A percentile compares a stretch with the other conserved stretches of the same genome.
Conservation (phyloP, 2,329 filamentous ascomycete genomes). For the Fusarium udum region DNA sequence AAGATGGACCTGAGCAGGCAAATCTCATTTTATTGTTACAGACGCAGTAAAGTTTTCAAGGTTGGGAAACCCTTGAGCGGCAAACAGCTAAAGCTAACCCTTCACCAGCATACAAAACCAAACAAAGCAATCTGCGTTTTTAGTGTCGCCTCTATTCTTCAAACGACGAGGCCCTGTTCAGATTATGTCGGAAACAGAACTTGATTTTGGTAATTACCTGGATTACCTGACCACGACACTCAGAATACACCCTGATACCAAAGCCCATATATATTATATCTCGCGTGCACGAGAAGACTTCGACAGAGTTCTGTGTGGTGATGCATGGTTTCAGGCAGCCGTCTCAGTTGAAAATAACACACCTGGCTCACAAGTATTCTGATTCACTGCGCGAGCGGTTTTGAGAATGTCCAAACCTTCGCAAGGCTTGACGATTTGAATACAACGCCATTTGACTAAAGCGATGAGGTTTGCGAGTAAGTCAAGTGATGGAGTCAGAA, state of each 20-base stretch:
- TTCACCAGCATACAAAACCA: background rate
- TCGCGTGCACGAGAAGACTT: too few species aligned
- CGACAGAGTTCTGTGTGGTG: background rate
- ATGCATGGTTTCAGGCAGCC: background rate
- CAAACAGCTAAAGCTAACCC: background rate
- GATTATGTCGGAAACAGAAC: fast-evolving
- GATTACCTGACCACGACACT: background rate
- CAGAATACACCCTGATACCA: background rate
- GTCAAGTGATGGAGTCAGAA: background rate
- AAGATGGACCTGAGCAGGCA: background rate
- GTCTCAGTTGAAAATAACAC: too few species aligned
- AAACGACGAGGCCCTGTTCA: background rate
- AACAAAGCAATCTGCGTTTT: background rate
- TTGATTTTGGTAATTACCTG: background rate
- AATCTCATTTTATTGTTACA: background rate
- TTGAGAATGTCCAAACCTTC: background rate
- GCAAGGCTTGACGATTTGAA: background rate
- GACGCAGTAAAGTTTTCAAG: background rate
- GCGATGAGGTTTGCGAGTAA: background rate
- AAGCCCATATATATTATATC: background rate
- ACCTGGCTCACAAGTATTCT: background rate
- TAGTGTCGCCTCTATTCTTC: background rate
- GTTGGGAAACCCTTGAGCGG: background rate
- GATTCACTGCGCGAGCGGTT: background rate
- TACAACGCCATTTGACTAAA: background rate